A percentile compares a stretch with the other conserved stretches of the same genome.
phyloP scores from a whole-genome alignment of 2,329 filamentous ascomycete species.

The Clonostachys rhizophaga region DNA sequence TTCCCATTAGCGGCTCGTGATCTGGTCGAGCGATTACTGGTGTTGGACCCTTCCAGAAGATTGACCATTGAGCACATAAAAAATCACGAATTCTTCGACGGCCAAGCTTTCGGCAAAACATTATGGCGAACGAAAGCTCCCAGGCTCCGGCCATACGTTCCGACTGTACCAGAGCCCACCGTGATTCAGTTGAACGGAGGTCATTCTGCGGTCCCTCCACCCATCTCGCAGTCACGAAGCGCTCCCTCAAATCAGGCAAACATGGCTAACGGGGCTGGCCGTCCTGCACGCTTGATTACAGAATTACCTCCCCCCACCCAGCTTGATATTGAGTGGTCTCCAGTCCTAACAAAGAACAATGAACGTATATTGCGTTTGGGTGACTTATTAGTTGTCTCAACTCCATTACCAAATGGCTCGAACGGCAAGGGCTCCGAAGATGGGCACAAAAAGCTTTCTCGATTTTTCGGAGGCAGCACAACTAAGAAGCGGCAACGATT shows the following conservation, averaged over 20 bases:
- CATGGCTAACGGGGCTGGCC: conserved; percentile 37
- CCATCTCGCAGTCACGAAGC: conserved; percentile 18
- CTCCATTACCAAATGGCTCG: conserved; percentile 71
- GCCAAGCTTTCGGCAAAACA: conserved; percentile 74
- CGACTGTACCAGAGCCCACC: conserved; percentile 68
- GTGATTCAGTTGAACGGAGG: conserved; percentile 69
- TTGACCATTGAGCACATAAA: conserved; percentile 95
- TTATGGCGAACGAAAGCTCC: conserved; percentile 91
- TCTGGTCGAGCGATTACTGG: conserved; percentile 83
- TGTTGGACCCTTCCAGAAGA: conserved; percentile 79
- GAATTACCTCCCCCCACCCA: conserved; percentile 96
- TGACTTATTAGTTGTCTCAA: conserved; percentile 79
- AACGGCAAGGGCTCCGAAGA: conserved; percentile 68
- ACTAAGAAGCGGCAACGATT: conserved; percentile 90
- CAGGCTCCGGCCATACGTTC: conserved; percentile 76
- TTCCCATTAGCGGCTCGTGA: conserved; percentile 86
- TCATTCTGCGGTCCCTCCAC: conserved; percentile 18
- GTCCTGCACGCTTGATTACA: conserved; percentile 81
- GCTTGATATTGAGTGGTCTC: conserved; percentile 97
- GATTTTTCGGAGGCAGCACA: conserved; percentile 88
- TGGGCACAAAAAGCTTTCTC: conserved; percentile 80
- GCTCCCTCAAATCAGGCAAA: conserved; percentile 27
- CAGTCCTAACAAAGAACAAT: conserved; percentile 83
- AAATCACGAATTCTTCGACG: conserved; percentile 92
- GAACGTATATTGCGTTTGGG: conserved; percentile 93